Evolutionary conservation across 2,329 filamentous ascomycete genomes (phyloP).

Genomic region (Sporothrix curviconia): DNA sequence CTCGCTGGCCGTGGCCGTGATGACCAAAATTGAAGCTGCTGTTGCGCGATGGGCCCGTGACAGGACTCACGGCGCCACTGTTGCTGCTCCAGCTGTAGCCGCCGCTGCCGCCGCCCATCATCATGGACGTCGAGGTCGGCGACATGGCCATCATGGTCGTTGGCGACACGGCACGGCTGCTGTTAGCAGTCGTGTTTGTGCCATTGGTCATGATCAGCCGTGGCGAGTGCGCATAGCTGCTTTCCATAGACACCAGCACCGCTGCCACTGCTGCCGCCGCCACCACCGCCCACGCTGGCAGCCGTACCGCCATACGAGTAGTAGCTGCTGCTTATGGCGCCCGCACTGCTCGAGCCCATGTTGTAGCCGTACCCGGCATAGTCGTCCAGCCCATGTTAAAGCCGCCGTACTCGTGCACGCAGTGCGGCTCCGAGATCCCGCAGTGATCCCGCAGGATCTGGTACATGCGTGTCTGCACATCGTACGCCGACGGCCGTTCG

Average conservation of each 20-base stretch:
- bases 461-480: slow-evolving; percentile 48
- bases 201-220: background rate
- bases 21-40: background rate
- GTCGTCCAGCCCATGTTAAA: slow-evolving; percentile 8
- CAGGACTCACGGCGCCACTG: slow-evolving; percentile 2
- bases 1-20: slow-evolving; percentile 9
- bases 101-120: slow-evolving; percentile 3
- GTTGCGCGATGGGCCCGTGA: background rate
- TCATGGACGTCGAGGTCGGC: background rate
- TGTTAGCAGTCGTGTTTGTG: background rate
- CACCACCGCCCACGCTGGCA: background rate
- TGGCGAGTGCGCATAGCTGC: background rate
- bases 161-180: background rate
- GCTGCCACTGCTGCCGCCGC: background rate
- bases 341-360: background rate
- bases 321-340: background rate
- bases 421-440: slow-evolving; percentile 45
- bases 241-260: too few species aligned
- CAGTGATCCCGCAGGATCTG: slow-evolving; percentile 44
- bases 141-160: slow-evolving; percentile 1
- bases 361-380: background rate
- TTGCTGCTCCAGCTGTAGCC: slow-evolving; percentile 11
- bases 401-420: slow-evolving; percentile 42
- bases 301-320: slow-evolving; percentile 5
- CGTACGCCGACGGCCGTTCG: slow-evolving; percentile 46